phyloP scores from a whole-genome alignment of 768 basidiomycete species.

The Stropharia rugosoannulata region DNA sequence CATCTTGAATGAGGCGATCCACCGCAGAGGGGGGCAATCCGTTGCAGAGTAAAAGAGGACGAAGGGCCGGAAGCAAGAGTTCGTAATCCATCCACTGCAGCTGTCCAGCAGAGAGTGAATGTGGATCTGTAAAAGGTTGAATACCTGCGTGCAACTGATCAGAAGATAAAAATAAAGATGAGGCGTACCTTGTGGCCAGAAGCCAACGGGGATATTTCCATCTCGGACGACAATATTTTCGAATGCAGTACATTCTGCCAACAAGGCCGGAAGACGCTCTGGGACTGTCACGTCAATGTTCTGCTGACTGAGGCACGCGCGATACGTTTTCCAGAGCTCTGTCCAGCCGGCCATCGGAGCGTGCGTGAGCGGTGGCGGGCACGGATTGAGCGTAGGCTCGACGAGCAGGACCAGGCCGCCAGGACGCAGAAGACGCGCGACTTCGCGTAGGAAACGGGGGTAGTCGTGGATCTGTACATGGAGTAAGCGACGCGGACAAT shows the following conservation, averaged over 20 bases:
- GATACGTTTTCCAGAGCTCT: slow-evolving; percentile 62
- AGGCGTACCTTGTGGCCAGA: slow-evolving; percentile 59
- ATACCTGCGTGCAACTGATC: not conserved
- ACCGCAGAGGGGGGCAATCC: slow-evolving; percentile 55
- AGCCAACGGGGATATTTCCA: slow-evolving; percentile 66
- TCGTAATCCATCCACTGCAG: slow-evolving; percentile 76
- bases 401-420: slow-evolving; percentile 70
- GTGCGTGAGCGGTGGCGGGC: slow-evolving; percentile 17
- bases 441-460: slow-evolving; percentile 56
- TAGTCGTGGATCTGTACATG: slow-evolving; percentile 57
- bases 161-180: slow-evolving; percentile 1
- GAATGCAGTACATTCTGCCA: slow-evolving; percentile 49
- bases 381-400: slow-evolving; percentile 56
- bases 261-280: slow-evolving; percentile 47
- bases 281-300: slow-evolving; percentile 61
- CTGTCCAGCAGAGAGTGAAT: slow-evolving; percentile 63
- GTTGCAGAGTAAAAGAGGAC: slow-evolving; percentile 53
- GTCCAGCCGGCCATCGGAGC: slow-evolving; percentile 49
- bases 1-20: slow-evolving; percentile 55
- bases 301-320: slow-evolving; percentile 49
- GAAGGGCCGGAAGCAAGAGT: slow-evolving; percentile 60
- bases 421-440: slow-evolving; percentile 65
- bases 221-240: slow-evolving; percentile 54
- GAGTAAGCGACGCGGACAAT: slow-evolving; percentile 9
- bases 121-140: slow-evolving; percentile 40